phyloP scores from a whole-genome alignment of 495 filamentous ascomycete genomes.

The Lichenothelia convexa region DNA sequence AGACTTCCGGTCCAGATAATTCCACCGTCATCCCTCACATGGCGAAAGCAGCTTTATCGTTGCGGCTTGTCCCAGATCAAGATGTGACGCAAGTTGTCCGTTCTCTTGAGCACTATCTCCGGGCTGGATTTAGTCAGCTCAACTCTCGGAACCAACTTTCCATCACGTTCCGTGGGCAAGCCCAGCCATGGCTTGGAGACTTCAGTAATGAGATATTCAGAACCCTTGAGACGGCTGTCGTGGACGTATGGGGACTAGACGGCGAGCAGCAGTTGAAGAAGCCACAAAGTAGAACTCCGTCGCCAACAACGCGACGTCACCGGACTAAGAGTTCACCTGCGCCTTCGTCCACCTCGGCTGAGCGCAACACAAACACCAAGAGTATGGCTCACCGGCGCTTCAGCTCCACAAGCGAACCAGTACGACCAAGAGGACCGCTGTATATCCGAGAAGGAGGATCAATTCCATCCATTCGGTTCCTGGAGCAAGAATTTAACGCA shows the following conservation, averaged over 20 bases:
- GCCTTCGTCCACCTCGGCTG: slow-evolving; percentile 43
- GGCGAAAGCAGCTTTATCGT: slow-evolving; percentile 68
- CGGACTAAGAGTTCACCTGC: too few species aligned
- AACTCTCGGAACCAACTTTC: slow-evolving; percentile 64
- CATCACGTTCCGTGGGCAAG: slow-evolving; percentile 74
- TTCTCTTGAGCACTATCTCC: slow-evolving; percentile 44
- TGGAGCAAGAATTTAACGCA: slow-evolving; percentile 87
- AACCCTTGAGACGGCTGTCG: slow-evolving; percentile 71
- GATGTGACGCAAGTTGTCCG: slow-evolving; percentile 54
- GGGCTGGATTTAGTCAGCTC: slow-evolving; percentile 50
- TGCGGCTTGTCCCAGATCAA: slow-evolving; percentile 88
- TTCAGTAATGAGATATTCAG: slow-evolving; percentile 79
- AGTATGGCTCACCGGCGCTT: too few species aligned
- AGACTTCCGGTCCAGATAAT: slow-evolving; percentile 64
- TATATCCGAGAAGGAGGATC: slow-evolving; percentile 94
- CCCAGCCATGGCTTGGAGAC: slow-evolving; percentile 91
- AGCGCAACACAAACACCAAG: slow-evolving; percentile 15
- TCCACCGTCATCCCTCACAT: slow-evolving; percentile 75
- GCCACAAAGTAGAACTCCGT: slow-evolving; percentile 13
- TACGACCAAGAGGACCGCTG: slow-evolving; percentile 37
- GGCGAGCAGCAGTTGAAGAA: slow-evolving; percentile 14
- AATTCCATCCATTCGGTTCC: slow-evolving; percentile 79
- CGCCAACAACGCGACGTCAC: slow-evolving; percentile 25
- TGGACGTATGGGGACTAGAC: slow-evolving; percentile 54
- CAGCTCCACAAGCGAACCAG: background rate